Conservation (phyloP, 2,329 filamentous ascomycete genomes). For the Xylaria sp. region DNA sequence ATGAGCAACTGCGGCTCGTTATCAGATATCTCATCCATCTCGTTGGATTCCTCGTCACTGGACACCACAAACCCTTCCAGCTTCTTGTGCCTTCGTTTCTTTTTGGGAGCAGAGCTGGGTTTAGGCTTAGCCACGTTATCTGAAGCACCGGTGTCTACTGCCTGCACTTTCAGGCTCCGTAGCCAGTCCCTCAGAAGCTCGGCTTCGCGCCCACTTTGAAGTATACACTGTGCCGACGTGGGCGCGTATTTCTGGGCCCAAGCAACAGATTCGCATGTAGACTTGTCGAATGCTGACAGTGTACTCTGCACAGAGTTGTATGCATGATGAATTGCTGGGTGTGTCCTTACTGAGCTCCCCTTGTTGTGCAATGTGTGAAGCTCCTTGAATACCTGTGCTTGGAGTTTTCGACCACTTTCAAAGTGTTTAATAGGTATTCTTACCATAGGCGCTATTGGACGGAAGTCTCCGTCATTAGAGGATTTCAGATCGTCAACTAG, state of each 20-base stretch:
- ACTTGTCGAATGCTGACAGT: slow-evolving; percentile 83
- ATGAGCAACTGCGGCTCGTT: slow-evolving; percentile 63
- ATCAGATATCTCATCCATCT: slow-evolving; percentile 75
- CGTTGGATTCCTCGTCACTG: slow-evolving; percentile 78
- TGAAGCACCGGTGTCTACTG: slow-evolving; percentile 72
- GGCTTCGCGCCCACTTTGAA: slow-evolving; percentile 79
- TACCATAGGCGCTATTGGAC: slow-evolving; percentile 60
- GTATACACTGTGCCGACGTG: slow-evolving; percentile 71
- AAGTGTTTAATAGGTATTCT: slow-evolving; percentile 67
- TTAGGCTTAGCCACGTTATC: slow-evolving; percentile 52
- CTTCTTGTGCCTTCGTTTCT: slow-evolving; percentile 77
- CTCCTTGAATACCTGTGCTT: slow-evolving; percentile 59
- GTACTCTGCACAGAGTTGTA: slow-evolving; percentile 69
- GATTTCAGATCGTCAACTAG: slow-evolving; percentile 50
- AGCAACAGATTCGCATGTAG: slow-evolving; percentile 74
- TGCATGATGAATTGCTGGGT: slow-evolving; percentile 70
- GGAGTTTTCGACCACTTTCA: slow-evolving; percentile 67
- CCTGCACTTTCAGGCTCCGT: slow-evolving; percentile 76
- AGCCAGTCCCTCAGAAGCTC: slow-evolving; percentile 84
- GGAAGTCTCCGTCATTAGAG: slow-evolving; percentile 55
- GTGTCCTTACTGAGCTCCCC: slow-evolving; percentile 48
- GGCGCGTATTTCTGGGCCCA: slow-evolving; percentile 93
- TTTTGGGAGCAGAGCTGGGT: slow-evolving; percentile 55
- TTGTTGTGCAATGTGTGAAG: slow-evolving; percentile 52
- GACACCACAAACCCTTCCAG: slow-evolving; percentile 83